Evolutionary conservation across 148 eudicot genomes (phyloP), one percentile per base, ranked within the genome.

Genomic region (Mesembryanthemum crystallinum): DNA sequence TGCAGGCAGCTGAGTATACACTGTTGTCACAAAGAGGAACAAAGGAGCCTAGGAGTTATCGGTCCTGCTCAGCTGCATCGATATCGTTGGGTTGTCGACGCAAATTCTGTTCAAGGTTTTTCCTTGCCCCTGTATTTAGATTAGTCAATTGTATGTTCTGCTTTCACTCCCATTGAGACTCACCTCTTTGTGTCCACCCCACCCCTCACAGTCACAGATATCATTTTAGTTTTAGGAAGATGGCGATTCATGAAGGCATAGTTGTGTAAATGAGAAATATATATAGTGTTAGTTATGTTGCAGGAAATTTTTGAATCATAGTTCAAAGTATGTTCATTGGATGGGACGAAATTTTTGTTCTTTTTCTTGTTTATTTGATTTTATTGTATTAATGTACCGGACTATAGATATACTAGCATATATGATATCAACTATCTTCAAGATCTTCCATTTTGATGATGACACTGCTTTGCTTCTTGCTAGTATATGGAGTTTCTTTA

Each of bases 291-390:
- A 39, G 29, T 54, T 33, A 30, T 45, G 45, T 63, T 58, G 51
- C 37, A 9, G 71, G 72, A 72, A 37, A 55, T 43, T 79, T 73
- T 73, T 59, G 73, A 67, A 30, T 78, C 55, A n/a, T 55, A 57
- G 76, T 57, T 66, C 45, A 59, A 58, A 59, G 62, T 13, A 33
- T 79, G 67, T 73, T 59, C 7, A 67, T 76, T 23, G 42, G 55
- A 25, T 62, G 1, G 51, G 27, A 55, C 18, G 45, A 18, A 28
- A 64, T 25, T 67, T 39, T 12, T n/a, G n/a, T 23, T 23, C 23
- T 23, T 4, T 18, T 7, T 13, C 49, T 9, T 55, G n/a, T 17
- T 24, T 8, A 11, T n/a, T n/a, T n/a, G n/a, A n/a, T n/a, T 58
- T 18, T 37, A 42, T 39, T 39, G 67, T 14, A 45, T 2, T 6